Conservation (phyloP, 345 rosid genomes). For the Trapa bicornis region DNA sequence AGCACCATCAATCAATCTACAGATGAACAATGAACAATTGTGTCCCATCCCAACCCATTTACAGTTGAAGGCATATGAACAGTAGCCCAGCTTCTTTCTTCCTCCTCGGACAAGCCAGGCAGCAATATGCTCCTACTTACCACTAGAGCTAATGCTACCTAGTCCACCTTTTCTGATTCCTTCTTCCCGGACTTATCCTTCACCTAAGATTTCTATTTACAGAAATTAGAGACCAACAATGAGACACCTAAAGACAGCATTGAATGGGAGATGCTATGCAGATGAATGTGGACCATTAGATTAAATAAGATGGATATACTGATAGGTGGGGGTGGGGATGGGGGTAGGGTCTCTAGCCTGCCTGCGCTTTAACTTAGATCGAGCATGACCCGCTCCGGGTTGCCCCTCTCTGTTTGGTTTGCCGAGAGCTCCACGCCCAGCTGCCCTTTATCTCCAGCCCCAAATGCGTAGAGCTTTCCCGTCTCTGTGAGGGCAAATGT, state of each 20-base stretch:
- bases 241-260: not conserved
- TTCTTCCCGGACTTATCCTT: not conserved
- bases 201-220: slow-evolving; percentile 1
- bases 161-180: not conserved
- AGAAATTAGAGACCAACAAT: not conserved
- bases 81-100: not conserved
- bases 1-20: too few species aligned
- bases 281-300: not conserved
- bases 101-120: not conserved
- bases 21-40: not conserved
- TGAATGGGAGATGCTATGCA: slow-evolving; percentile 1
- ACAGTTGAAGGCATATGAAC: not conserved
- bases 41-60: not conserved
- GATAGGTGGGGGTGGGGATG: not conserved
- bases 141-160: not conserved
- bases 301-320: not conserved
- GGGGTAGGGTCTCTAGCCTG: not conserved
- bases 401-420: slow-evolving; percentile 61
- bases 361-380: slow-evolving; percentile 42
- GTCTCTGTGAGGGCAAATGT: slow-evolving; percentile 82
- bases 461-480: slow-evolving; percentile 75
- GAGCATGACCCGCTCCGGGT: slow-evolving; percentile 55
- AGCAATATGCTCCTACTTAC: not conserved
- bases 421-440: slow-evolving; percentile 61
- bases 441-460: slow-evolving; percentile 93